phyloP scores from a whole-genome alignment of 441 rosid species.

The Eruca vesicaria region DNA sequence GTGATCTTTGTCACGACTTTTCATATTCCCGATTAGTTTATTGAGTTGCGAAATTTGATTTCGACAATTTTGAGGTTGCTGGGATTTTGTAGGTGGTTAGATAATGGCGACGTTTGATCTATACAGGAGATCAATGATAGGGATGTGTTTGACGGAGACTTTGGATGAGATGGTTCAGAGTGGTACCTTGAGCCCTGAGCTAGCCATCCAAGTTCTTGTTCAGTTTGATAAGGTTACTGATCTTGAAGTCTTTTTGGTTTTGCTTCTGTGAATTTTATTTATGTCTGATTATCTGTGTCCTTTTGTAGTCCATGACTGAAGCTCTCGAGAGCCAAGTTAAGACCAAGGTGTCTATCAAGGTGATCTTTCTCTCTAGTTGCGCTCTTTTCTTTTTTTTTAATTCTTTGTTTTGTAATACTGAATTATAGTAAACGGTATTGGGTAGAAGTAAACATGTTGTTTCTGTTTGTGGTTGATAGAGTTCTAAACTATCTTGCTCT shows the following conservation, averaged over 20 bases:
- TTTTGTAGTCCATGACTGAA: constrained; percentile 80
- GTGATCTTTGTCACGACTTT: constrained; percentile 10
- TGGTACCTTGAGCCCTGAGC: constrained; percentile 89
- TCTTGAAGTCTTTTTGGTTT: background rate
- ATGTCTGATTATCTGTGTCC: background rate
- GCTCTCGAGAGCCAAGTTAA: constrained; percentile 87
- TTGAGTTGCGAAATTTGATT: background rate
- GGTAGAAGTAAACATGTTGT: too few relatives aligned
- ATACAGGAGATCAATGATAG: constrained; percentile 90
- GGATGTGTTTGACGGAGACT: constrained; percentile 95
- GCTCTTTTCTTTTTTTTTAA: background rate
- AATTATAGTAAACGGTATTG: background rate
- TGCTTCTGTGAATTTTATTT: background rate
- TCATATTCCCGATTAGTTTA: background rate
- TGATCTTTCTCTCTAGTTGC: constrained; percentile 10
- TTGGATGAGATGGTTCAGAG: constrained; percentile 93
- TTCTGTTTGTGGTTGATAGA: background rate
- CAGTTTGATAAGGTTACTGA: constrained; percentile 85
- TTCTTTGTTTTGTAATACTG: too few relatives aligned
- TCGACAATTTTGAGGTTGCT: background rate
- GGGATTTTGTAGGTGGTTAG: constrained; percentile 38
- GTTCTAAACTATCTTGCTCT: background rate
- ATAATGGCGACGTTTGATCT: constrained; percentile 94
- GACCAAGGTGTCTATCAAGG: constrained; percentile 91
- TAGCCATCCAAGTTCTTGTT: constrained; percentile 93